phyloP scores from a whole-genome alignment of 2,329 filamentous ascomycete species.

The Ophiosphaerella narmari region DNA sequence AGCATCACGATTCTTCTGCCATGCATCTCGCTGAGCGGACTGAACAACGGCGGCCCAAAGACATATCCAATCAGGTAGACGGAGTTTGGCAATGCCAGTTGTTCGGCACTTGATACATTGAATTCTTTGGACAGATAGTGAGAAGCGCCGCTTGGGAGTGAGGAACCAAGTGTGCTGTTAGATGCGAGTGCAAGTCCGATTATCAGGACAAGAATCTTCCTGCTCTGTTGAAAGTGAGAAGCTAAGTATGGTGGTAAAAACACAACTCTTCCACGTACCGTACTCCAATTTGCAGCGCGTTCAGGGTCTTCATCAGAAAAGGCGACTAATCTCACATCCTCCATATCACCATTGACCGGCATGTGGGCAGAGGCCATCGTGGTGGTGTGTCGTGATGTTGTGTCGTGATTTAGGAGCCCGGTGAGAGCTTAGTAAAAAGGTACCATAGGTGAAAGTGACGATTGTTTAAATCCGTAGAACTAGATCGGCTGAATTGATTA shows the following conservation, averaged over 20 bases:
- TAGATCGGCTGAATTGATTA: conserved; percentile 2
- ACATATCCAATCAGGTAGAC: conserved; percentile 51
- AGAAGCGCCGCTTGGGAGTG: conserved; percentile 65
- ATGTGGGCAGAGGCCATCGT: conserved; percentile 6
- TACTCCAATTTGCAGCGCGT: conserved; percentile 12
- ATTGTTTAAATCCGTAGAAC: conserved; percentile 4
- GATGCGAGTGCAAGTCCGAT: conserved; percentile 13
- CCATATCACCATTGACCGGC: conserved; percentile 5
- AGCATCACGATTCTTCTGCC: conserved; percentile 51
- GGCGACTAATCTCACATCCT: conserved; percentile 9
- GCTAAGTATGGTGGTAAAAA: conserved; percentile 5
- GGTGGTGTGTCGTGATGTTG: conserved; percentile 6
- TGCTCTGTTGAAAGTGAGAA: conserved; percentile 7
- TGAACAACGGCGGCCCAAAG: conserved; percentile 44
- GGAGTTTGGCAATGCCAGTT: conserved; percentile 49
- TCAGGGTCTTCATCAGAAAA: conserved; percentile 8
- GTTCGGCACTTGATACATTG: conserved; percentile 49
- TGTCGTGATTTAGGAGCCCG: conserved; percentile 8
- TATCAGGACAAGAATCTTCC: conserved; percentile 6
- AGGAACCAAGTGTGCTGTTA: conserved; percentile 25
- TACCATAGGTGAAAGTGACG: conserved; percentile 4
- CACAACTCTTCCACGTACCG: conserved; percentile 8
- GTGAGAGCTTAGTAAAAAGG: conserved; percentile 5
- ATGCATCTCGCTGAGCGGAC: conserved; percentile 48
- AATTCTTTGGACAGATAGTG: conserved; percentile 61